These are phyloP conservation scores for Psilocybe sp. DNA, from an alignment of 768 basidiomycete genomes.

Conservation along the genomic window DNA sequence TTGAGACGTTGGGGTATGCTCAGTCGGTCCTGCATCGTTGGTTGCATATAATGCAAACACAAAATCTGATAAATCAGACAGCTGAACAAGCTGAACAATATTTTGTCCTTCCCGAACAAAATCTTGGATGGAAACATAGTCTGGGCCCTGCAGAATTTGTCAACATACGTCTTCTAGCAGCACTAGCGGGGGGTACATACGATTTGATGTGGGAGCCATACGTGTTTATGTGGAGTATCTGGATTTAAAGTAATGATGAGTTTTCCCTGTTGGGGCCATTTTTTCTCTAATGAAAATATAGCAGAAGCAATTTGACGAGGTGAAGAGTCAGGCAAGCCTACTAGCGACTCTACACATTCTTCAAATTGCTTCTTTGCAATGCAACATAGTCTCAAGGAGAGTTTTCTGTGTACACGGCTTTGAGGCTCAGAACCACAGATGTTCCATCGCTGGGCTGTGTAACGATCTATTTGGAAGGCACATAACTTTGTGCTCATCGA, in stretches of 20 bases:
- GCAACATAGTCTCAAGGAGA: constrained; percentile 34
- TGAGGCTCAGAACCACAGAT: too few relatives aligned
- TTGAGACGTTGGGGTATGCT: background rate
- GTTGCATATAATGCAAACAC: constrained; percentile 45
- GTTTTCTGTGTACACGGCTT: constrained; percentile 5
- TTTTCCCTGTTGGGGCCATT: constrained; percentile 1
- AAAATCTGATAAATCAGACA: constrained; percentile 37
- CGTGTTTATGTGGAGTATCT: background rate
- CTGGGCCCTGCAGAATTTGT: constrained; percentile 4
- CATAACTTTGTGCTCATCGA: too few relatives aligned
- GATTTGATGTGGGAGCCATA: constrained; percentile 2
- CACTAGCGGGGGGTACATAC: background rate
- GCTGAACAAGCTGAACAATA: constrained; percentile 47
- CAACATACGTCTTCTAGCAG: background rate
- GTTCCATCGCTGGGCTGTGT: too few relatives aligned
- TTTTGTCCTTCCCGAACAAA: constrained; percentile 43
- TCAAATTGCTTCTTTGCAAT: constrained; percentile 23
- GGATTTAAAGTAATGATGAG: constrained; percentile 5
- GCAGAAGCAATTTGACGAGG: background rate
- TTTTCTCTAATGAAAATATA: background rate
- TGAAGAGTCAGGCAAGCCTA: background rate
- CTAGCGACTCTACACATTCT: constrained; percentile 6
- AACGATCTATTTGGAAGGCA: too few relatives aligned
- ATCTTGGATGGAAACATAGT: constrained; percentile 29
- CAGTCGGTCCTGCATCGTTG: constrained; percentile 6